Conservation (phyloP, 1,284 basidiomycete species). For the Taiwanofungus camphoratus region DNA sequence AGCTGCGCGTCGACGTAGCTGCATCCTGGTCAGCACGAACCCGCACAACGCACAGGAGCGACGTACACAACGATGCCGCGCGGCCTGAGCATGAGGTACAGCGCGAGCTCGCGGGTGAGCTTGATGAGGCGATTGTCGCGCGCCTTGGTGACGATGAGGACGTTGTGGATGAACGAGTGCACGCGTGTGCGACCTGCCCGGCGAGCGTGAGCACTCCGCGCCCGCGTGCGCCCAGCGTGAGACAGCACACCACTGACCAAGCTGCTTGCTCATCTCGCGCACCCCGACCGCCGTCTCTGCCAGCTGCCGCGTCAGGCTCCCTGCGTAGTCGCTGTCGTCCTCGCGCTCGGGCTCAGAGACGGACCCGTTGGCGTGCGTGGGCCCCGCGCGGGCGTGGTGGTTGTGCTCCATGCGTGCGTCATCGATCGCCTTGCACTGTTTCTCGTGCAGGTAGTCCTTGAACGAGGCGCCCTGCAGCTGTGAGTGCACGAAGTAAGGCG, state of each 20-base stretch:
- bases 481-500: slow-evolving; percentile 86
- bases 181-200: slow-evolving; percentile 92
- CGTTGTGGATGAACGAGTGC: slow-evolving; percentile 84
- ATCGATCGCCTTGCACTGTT: slow-evolving; percentile 44
- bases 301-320: slow-evolving; percentile 84
- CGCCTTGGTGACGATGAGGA: slow-evolving; percentile 97
- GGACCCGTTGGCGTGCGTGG: slow-evolving; percentile 19
- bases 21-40: not conserved
- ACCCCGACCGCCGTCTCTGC: slow-evolving; percentile 97
- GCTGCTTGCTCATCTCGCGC: slow-evolving; percentile 97
- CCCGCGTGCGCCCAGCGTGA: not conserved
- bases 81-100: slow-evolving; percentile 89
- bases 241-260: slow-evolving; percentile 56
- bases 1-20: slow-evolving; percentile 96
- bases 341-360: slow-evolving; percentile 27
- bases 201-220: slow-evolving; percentile 14
- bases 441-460: slow-evolving; percentile 59
- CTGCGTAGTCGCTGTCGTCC: slow-evolving; percentile 60
- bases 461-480: slow-evolving; percentile 73
- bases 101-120: slow-evolving; percentile 88
- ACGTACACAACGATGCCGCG: slow-evolving; percentile 77
- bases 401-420: slow-evolving; percentile 21
- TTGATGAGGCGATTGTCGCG: slow-evolving; percentile 95
- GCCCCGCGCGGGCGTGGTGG: slow-evolving; percentile 9
- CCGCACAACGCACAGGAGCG: slow-evolving; percentile 10